Evolutionary conservation across 2,329 filamentous ascomycete species (phyloP), one percentile per base, ranked within the genome.

Genomic region (Phialophora tarda): DNA sequence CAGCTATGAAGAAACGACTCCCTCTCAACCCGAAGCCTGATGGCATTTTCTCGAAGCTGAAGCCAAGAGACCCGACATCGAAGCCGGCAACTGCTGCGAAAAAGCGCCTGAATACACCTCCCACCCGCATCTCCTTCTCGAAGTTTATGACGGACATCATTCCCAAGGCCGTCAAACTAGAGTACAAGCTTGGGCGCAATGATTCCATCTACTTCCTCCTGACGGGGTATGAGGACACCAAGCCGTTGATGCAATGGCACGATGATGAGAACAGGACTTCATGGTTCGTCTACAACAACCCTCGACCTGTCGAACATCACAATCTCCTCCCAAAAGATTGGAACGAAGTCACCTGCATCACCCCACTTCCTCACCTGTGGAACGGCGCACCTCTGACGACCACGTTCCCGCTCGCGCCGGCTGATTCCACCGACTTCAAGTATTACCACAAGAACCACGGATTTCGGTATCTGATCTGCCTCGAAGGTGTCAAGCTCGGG

Each of bases 221-320:
- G 10, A 54, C 51, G 1, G 51, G 51, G 8, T 14, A 24, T 10
- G 51, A 54, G 24, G 51, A 8, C 5, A 54, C 51, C 10, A 54
- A 54, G 26, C 51, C 51, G 11, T 30, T 54, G 51, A 54, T 54
- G 51, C 51, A 54, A 17, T 54, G 51, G 51, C 51, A 54, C 17
- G 12, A 32, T 17, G 26, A 32, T 26, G 21, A 54, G 51, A 32
- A 54, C 17, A 4, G 14, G 28, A 26, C 14, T n/a, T 54, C 51
- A 8, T 54, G 51, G 51, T 54, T 54, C 17, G 14, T n/a, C 3
- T 26, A 54, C 26, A 1, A 1, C 51, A 12, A 6, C 26, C 51
- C 51, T 17, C 1, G 11, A 17, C 23, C 51, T 17, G 51, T 54
- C 26, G n/a, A 17, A n/a, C 3, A 8, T 0, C 51, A 54, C 24